Evolutionary conservation across 257 asterid genomes (phyloP), one percentile per base, ranked within the genome.

Genomic region (Oldenlandia corymbosa): DNA sequence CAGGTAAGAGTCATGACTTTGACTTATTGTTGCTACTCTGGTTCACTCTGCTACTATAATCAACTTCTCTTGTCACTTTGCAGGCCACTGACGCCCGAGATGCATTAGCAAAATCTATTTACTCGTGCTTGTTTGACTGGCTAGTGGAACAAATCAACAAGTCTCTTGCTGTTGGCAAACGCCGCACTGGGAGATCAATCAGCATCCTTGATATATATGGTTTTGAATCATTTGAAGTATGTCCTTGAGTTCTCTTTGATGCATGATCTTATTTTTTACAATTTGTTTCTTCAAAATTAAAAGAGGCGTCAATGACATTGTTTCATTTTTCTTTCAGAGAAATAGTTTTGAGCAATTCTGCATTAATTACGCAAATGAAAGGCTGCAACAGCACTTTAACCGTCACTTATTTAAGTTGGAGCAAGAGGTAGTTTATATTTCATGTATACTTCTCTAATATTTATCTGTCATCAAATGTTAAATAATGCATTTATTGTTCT

Each of bases 341-440:
- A 93, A 93, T 75, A 90, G 99, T 70, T 90, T 93, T 80, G 97
- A 90, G 88, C 97, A 93, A 85, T 90, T 90, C 70, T 93, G 96
- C 85, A 90, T 90, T 56, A 93, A 93, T 80, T 93, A 93, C 80
- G 95, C 99, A 62, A 93, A 93, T 32, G 99, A 93, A 75, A 84
- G 99, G 80, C 76, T 93, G 70, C 99, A 93, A 71, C 99, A 93
- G 68, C 99, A 93, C 76, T 93, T 93, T 73, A 93, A 93, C 68
- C 96, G 99, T 42, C 99, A 93, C 79, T 78, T 93, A 79, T 93
- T 93, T 83, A 93, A 93, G 77, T 75, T 93, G 84, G 97, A 93
- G 83, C 99, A 93, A 78, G 99, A 93, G 97, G 99, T 93, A 68
- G 66, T 67, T 46, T 34, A 34, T 26, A 12, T 34, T 27, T 5